A percentile compares a stretch with the other conserved stretches of the same genome.
Evolutionary conservation across 306 rosid species (phyloP).

Genomic region (Trifolium dubium): DNA sequence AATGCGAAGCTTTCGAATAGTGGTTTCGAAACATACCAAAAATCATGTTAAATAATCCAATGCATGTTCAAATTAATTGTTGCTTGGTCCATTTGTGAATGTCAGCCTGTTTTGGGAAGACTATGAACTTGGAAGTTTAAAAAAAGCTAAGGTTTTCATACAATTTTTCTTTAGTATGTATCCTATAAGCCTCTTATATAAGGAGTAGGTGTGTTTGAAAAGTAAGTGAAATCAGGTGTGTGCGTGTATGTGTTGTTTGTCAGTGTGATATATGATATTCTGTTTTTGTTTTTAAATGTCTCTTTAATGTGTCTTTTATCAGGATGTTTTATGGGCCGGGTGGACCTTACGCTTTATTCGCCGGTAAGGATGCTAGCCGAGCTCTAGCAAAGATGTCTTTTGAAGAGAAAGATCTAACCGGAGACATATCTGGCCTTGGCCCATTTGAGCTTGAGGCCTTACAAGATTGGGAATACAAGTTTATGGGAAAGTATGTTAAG

Average conservation of each 20-base stretch:
- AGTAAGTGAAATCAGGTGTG: not conserved
- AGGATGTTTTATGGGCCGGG: constrained; percentile 96
- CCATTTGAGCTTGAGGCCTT: constrained; percentile 75
- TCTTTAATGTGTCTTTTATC: constrained; percentile 22
- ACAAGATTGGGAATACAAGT: constrained; percentile 97
- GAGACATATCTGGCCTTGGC: constrained; percentile 79
- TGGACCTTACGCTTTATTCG: constrained; percentile 87
- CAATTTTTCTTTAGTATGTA: not conserved
- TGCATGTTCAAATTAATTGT: not conserved
- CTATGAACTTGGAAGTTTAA: not conserved
- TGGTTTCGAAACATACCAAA: not conserved
- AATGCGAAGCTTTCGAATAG: not conserved
- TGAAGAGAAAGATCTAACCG: constrained; percentile 79
- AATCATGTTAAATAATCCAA: not conserved
- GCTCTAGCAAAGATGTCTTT: constrained; percentile 97
- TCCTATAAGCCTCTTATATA: too few relatives aligned
- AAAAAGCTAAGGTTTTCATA: not conserved
- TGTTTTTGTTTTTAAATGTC: constrained; percentile 13
- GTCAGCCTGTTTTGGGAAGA: not conserved
- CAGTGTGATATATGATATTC: not conserved
- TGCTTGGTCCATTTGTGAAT: not conserved
- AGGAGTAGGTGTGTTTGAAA: not conserved
- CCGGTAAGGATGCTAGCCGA: constrained; percentile 93
- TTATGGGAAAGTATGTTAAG: constrained; percentile 81
- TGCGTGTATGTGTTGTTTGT: not conserved